Conservation (phyloP, 345 rosid species). For the Geranium rotundifolium region DNA sequence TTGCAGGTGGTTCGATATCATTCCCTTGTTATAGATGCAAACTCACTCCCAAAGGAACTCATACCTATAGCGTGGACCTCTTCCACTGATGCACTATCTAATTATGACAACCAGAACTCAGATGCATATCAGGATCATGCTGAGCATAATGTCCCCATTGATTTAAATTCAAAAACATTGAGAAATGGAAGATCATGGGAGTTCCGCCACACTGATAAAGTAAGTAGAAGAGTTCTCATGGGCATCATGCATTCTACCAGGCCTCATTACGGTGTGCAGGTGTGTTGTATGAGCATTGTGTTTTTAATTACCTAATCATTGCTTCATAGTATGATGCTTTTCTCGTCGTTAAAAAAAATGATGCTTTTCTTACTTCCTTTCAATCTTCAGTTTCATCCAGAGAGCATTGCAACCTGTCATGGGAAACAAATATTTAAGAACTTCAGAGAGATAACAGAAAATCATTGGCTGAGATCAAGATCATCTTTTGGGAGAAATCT, state of each 20-base stretch:
- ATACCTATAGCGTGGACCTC: conserved; percentile 82
- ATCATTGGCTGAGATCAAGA: conserved; percentile 50
- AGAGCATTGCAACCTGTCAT: conserved; percentile 77
- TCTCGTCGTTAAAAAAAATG: too few species aligned
- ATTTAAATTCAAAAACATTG: conserved; percentile 16
- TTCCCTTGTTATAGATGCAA: conserved; percentile 70
- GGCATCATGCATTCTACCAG: conserved; percentile 76
- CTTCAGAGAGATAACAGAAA: conserved; percentile 62
- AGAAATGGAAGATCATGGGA: conserved; percentile 21
- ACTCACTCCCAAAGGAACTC: conserved; percentile 75
- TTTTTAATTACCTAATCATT: not conserved
- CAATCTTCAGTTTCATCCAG: conserved; percentile 75
- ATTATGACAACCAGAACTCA: conserved; percentile 27
- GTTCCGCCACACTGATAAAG: conserved; percentile 18
- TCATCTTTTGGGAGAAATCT: conserved; percentile 28
- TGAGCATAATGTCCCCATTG: conserved; percentile 12
- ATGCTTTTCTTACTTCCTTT: conserved; percentile 19
- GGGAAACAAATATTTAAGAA: conserved; percentile 72
- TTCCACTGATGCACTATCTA: conserved; percentile 39
- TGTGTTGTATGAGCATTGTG: conserved; percentile 15
- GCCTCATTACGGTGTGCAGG: conserved; percentile 97
- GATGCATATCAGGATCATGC: conserved; percentile 17
- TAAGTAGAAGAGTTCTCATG: conserved; percentile 52
- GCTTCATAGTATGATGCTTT: conserved; percentile 5
- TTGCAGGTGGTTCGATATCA: conserved; percentile 88